phyloP scores from a whole-genome alignment of 495 filamentous ascomycete genomes.

The Talaromyces proteolyticus region DNA sequence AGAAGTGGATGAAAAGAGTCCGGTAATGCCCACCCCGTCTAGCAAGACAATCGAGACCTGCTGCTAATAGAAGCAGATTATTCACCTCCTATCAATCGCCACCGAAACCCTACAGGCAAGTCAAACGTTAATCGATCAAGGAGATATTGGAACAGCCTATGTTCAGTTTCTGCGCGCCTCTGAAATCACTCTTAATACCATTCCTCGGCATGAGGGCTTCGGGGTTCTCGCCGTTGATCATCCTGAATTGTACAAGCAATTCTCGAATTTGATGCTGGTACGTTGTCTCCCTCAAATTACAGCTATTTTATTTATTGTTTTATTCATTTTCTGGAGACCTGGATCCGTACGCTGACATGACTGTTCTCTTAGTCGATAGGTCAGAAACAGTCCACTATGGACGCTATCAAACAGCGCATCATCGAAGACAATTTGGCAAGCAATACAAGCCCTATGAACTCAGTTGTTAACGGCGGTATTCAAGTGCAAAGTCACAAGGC shows the following conservation, averaged over 20 bases:
- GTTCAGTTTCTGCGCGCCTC: slow-evolving; percentile 76
- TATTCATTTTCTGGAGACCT: neutral
- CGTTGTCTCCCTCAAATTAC: slow-evolving; percentile 1
- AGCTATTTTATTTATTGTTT: neutral
- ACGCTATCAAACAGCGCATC: slow-evolving; percentile 37
- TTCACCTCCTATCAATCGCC: slow-evolving; percentile 25
- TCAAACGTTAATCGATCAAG: slow-evolving; percentile 35
- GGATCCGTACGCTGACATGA: neutral
- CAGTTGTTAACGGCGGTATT: too few relatives aligned
- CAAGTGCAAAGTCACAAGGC: slow-evolving; percentile 18
- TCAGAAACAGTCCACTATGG: slow-evolving; percentile 42
- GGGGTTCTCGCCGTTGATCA: slow-evolving; percentile 24
- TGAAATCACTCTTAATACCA: slow-evolving; percentile 66
- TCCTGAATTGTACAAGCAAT: slow-evolving; percentile 34
- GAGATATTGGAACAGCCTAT: slow-evolving; percentile 56
- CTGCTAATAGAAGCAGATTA: slow-evolving; percentile 18
- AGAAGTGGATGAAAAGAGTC: slow-evolving; percentile 32
- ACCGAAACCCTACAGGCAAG: slow-evolving; percentile 30
- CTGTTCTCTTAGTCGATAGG: slow-evolving; percentile 24
- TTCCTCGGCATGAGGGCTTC: slow-evolving; percentile 68
- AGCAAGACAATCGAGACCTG: slow-evolving; percentile 11
- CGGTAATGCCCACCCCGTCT: slow-evolving; percentile 25
- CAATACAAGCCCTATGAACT: slow-evolving; percentile 24
- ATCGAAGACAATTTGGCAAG: slow-evolving; percentile 35
- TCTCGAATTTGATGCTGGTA: slow-evolving; percentile 37